Evolutionary conservation across 371 early-diverging fungal genomes (phyloP).

Genomic region (Circinella minor): DNA sequence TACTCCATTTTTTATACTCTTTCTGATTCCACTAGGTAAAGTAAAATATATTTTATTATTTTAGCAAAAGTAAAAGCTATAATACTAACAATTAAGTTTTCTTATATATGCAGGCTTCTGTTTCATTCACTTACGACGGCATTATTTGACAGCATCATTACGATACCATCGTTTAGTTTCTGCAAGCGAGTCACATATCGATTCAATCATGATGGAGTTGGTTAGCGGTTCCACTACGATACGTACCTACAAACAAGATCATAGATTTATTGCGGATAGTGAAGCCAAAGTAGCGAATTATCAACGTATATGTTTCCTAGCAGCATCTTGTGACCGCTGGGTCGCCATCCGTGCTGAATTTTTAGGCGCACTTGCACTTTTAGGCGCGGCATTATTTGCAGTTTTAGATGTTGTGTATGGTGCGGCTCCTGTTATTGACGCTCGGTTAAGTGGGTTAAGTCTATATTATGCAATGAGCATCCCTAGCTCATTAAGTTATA

Average conservation of each 20-base stretch:
- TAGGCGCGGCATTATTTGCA: conserved; percentile 67
- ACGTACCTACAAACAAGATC: conserved; percentile 75
- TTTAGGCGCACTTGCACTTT: conserved; percentile 64
- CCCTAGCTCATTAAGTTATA: conserved; percentile 85
- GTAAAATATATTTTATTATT: background rate
- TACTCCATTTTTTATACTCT: conserved; percentile 63
- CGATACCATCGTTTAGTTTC: conserved; percentile 83
- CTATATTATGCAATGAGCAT: conserved; percentile 85
- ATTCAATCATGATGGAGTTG: conserved; percentile 81
- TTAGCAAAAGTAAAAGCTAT: background rate
- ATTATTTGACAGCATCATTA: conserved; percentile 74
- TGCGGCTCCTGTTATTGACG: conserved; percentile 50
- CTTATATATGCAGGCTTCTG: conserved; percentile 34
- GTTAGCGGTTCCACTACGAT: conserved; percentile 77
- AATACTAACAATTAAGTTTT: background rate
- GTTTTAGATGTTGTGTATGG: conserved; percentile 57
- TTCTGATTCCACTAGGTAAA: conserved; percentile 57
- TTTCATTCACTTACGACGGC: conserved; percentile 68
- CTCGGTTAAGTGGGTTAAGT: conserved; percentile 83
- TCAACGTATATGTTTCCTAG: conserved; percentile 79
- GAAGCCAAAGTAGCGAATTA: conserved; percentile 76
- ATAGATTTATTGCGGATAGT: conserved; percentile 76
- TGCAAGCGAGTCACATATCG: conserved; percentile 78
- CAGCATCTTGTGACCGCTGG: conserved; percentile 86
- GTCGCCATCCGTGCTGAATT: conserved; percentile 89